A percentile compares a stretch with the other conserved stretches of the same genome.
These are phyloP conservation scores for Cyberlindnera suaveolens DNA, from an alignment of 805 yeast genomes.

Conservation along the genomic window DNA sequence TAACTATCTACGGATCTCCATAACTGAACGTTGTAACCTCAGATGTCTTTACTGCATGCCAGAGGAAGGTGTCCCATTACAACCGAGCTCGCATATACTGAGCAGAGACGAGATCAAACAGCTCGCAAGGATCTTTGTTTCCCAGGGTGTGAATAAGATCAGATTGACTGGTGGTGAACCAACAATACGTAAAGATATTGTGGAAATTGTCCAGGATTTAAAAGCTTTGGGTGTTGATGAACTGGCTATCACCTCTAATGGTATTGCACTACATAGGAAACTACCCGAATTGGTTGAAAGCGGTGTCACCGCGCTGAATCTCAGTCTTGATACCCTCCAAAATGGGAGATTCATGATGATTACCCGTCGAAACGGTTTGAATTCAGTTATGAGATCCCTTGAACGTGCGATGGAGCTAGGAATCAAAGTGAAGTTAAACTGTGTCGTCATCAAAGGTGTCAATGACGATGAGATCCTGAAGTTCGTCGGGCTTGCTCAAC, in stretches of 20 bases:
- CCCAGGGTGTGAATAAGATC: constrained; percentile 44
- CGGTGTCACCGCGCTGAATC: constrained; percentile 43
- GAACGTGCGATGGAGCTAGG: constrained; percentile 38
- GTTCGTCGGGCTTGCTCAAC: constrained; percentile 37
- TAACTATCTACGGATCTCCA: constrained; percentile 43
- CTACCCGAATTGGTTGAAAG: constrained; percentile 32
- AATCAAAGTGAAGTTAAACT: constrained; percentile 41
- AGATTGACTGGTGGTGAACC: constrained; percentile 55
- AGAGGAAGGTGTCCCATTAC: constrained; percentile 45
- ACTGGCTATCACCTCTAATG: constrained; percentile 47
- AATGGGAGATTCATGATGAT: constrained; percentile 45
- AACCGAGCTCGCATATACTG: constrained; percentile 35
- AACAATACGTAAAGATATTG: constrained; percentile 43
- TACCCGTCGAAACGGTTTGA: constrained; percentile 45
- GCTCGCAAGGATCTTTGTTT: constrained; percentile 38
- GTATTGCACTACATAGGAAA: constrained; percentile 43
- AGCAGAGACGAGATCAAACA: constrained; percentile 38
- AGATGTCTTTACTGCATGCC: constrained; percentile 51
- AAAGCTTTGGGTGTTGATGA: constrained; percentile 37
- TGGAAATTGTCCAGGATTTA: constrained; percentile 34
- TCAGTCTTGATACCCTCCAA: constrained; percentile 43
- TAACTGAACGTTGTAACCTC: constrained; percentile 46
- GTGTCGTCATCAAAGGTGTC: constrained; percentile 42
- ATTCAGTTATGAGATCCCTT: constrained; percentile 37
- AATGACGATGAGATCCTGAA: constrained; percentile 47